These are phyloP conservation scores for Carex arenaria DNA, from an alignment of 202 grass and related monocot species.

Conservation along the genomic window DNA sequence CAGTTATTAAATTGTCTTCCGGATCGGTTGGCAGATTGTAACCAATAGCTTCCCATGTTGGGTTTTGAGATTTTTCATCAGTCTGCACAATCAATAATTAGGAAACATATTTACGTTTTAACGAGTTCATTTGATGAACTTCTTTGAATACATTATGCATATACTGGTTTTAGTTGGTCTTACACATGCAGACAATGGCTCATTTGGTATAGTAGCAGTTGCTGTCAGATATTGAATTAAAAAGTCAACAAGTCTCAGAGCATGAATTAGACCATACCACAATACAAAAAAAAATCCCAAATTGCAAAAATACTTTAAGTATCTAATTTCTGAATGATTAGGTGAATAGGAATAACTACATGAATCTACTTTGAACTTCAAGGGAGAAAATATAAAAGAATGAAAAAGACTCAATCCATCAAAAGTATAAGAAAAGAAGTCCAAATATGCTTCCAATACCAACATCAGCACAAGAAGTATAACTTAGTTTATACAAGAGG, in stretches of 20 bases:
- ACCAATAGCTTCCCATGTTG: conserved; percentile 70
- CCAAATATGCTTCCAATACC: not conserved
- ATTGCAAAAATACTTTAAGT: not conserved
- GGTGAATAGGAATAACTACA: not conserved
- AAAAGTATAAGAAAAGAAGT: not conserved
- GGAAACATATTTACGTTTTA: not conserved
- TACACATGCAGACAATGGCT: not conserved
- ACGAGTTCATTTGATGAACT: not conserved
- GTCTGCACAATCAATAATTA: conserved; percentile 31
- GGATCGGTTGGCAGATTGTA: conserved; percentile 43
- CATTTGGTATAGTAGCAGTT: not conserved
- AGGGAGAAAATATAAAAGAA: not conserved
- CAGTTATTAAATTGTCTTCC: not conserved
- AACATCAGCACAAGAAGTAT: not conserved
- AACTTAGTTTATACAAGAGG: not conserved
- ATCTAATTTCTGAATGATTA: not conserved
- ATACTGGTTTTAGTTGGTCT: not conserved
- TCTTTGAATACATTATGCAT: not conserved
- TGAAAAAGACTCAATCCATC: not conserved
- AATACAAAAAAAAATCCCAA: not conserved
- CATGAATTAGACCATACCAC: not conserved
- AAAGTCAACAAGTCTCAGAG: not conserved
- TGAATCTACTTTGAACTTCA: not conserved
- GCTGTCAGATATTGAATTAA: not conserved
- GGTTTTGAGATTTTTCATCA: conserved; percentile 64